phyloP scores from a whole-genome alignment of 192 early-diverging fungal genomes.

The Obelidium mucronatum region DNA sequence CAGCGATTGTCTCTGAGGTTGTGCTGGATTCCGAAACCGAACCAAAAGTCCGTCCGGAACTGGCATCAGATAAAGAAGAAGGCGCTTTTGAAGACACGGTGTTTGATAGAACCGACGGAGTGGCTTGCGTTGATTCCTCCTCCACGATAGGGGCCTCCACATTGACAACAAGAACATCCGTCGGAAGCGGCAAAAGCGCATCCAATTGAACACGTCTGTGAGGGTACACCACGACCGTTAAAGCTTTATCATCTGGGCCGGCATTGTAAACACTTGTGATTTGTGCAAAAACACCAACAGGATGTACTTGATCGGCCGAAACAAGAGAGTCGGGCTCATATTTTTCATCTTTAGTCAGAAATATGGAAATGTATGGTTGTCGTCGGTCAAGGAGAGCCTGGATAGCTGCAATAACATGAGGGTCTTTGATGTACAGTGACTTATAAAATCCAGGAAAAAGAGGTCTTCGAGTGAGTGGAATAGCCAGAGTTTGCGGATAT shows the following conservation, averaged over 20 bases:
- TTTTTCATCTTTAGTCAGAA: constrained; percentile 91
- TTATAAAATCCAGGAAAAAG: constrained; percentile 92
- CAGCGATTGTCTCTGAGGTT: no score
- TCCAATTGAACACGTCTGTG: constrained; percentile 89
- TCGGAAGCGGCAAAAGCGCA: constrained; percentile 56
- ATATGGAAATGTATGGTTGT: constrained; percentile 97
- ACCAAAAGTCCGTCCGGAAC: constrained; percentile 6
- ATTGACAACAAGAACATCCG: background rate
- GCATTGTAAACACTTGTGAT: constrained; percentile 89
- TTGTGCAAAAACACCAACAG: constrained; percentile 95
- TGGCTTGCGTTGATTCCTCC: background rate
- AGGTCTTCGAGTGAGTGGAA: constrained; percentile 91
- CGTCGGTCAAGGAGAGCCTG: constrained; percentile 89
- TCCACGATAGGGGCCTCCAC: constrained; percentile 5
- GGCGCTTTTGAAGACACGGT: no score
- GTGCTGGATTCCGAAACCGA: no score
- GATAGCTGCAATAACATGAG: constrained; percentile 88
- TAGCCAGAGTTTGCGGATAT: constrained; percentile 92
- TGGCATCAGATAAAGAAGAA: background rate
- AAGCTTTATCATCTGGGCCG: constrained; percentile 67
- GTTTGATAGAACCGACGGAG: background rate
- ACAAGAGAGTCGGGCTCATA: constrained; percentile 84
- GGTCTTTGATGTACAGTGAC: constrained; percentile 95
- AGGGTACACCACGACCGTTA: constrained; percentile 96
- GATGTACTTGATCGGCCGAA: constrained; percentile 79